Base-by-base conservation (phyloP, 306 rosid genomes). In the Fragaria vesca region DNA sequence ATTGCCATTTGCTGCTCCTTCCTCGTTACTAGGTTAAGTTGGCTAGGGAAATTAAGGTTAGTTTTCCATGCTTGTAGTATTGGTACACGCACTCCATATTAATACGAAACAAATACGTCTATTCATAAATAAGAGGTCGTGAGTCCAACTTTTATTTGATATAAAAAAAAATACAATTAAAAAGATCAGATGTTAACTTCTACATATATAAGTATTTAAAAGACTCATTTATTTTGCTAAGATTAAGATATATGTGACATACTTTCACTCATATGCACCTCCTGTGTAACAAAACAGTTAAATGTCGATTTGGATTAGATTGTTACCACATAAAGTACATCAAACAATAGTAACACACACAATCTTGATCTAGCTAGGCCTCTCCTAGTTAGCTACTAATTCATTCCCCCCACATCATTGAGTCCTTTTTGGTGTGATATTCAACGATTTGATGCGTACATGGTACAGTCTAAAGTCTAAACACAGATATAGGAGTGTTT, bases 401-500 rank as follows among this genome's bases (percentile, higher is more conserved):
- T 30, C 42, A 28, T 15, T 17, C 45, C 5, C 40, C 40, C 24
- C 69, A 30, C 45, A 34, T 15, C 3, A 16, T 38, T 38, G 5
- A 38, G 42, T 32, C 68, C 42, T 28, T 30, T 4, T 63, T 32
- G 12, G 20, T 30, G 3, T 6, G 15, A 62, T 62, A 62, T 62
- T 30, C 67, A 28, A 62, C 40, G 42, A 62, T 30, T 62, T 13
- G 40, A 13, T 28, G n/a, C 30, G 42, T 62, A 32, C 68, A 62
- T 4, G 67, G 69, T 34, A 34, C 18, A 36, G 47, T 36, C 34
- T 68, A 68, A 67, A 65, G 69, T 65, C 32, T 67, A n/a, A 68
- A 43, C 72, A 68, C 12, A 21, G 72, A 68, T 68, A 68, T 42
- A 43, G 52, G 72, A 68, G 54, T 42, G 72, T 40, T 38, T 68